These are phyloP conservation scores for Nidularia pulvinata DNA, from an alignment of 768 basidiomycete genomes.

Conservation along the genomic window DNA sequence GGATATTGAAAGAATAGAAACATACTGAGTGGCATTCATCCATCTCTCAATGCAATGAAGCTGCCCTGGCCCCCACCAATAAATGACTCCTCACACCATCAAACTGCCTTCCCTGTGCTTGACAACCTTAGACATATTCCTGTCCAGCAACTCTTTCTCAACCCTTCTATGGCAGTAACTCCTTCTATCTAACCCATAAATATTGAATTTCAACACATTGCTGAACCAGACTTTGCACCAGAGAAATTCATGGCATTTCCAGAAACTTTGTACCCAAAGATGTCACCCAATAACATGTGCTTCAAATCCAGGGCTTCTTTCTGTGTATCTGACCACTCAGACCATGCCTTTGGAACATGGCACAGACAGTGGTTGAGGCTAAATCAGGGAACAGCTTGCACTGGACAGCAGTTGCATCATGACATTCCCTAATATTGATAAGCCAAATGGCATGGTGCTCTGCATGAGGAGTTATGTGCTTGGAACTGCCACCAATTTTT, in stretches of 20 bases:
- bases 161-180: conserved; percentile 10
- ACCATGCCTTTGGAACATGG: conserved; percentile 4
- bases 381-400: conserved; percentile 1
- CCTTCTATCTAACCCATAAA: conserved; percentile 24
- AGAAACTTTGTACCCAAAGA: background rate
- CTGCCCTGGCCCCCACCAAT: conserved; percentile 12
- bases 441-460: too few species aligned
- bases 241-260: conserved; percentile 11
- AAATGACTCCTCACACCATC: conserved; percentile 28
- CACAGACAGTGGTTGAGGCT: conserved; percentile 1
- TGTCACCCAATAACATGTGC: background rate
- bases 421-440: background rate
- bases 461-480: too few species aligned
- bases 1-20: conserved; percentile 16
- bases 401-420: conserved; percentile 6
- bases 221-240: conserved; percentile 21
- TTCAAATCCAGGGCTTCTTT: conserved; percentile 2
- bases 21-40: conserved; percentile 15
- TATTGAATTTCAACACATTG: conserved; percentile 28
- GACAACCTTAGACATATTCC: conserved; percentile 12
- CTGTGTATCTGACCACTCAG: conserved; percentile 3
- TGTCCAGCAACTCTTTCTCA: conserved; percentile 11
- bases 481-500: too few species aligned
- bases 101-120: conserved; percentile 25
- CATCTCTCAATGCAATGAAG: conserved; percentile 20